Conservation (phyloP, 1,284 basidiomycete genomes). For the Pyrrhoderma noxium region DNA sequence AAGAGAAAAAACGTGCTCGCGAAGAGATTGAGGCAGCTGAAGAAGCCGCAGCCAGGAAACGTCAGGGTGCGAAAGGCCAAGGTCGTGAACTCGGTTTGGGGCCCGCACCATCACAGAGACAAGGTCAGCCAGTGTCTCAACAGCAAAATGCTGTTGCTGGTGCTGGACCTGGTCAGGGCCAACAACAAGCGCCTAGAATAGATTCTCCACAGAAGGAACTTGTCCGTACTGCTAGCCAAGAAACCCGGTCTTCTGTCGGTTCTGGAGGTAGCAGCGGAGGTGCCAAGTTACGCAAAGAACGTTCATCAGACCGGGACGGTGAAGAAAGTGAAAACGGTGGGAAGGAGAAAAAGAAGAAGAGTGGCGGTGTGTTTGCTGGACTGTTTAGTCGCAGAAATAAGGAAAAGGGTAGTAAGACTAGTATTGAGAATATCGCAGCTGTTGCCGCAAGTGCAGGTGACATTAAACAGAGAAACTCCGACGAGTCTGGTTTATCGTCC, state of each 20-base stretch:
- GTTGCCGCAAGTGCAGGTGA: slow-evolving; percentile 26
- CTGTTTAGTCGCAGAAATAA: slow-evolving; percentile 78
- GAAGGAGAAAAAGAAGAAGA: slow-evolving; percentile 49
- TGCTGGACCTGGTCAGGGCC: neutral
- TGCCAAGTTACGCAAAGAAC: slow-evolving; percentile 61
- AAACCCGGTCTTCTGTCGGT: slow-evolving; percentile 20
- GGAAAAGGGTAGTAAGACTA: slow-evolving; percentile 54
- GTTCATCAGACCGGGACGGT: slow-evolving; percentile 27
- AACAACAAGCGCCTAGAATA: slow-evolving; percentile 2
- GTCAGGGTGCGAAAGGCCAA: slow-evolving; percentile 30
- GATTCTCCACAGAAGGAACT: slow-evolving; percentile 15
- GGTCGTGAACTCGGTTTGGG: slow-evolving; percentile 17
- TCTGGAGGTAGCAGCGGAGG: slow-evolving; percentile 26
- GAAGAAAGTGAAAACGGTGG: slow-evolving; percentile 36
- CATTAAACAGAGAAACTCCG: slow-evolving; percentile 25
- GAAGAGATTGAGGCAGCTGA: slow-evolving; percentile 55
- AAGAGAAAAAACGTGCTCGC: slow-evolving; percentile 48
- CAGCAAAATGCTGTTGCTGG: too few species aligned
- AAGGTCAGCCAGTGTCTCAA: neutral
- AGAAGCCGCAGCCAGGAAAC: slow-evolving; percentile 49
- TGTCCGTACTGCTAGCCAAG: slow-evolving; percentile 13
- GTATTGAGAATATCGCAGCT: slow-evolving; percentile 40
- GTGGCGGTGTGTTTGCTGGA: slow-evolving; percentile 60
- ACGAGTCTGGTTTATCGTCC: slow-evolving; percentile 20
- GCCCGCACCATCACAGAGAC: slow-evolving; percentile 7